These are phyloP conservation scores for Claviceps sp. DNA, from an alignment of 2,329 filamentous ascomycete genomes.

Conservation along the genomic window DNA sequence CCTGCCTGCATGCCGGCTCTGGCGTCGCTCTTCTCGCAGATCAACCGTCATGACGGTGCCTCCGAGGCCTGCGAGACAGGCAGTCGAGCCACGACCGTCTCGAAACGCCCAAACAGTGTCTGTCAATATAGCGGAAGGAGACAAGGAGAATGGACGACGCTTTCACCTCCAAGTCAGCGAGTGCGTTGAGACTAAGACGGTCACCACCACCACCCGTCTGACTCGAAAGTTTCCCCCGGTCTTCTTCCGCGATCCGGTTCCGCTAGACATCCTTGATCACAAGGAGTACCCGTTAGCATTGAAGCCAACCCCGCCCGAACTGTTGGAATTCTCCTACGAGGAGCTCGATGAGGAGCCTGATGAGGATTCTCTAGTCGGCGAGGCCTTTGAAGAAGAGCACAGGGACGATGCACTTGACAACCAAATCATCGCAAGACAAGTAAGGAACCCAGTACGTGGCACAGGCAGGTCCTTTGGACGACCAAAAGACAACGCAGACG, in stretches of 20 bases:
- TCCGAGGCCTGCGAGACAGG: constrained; percentile 21
- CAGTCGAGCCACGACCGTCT: constrained; percentile 22
- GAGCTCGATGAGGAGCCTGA: constrained; percentile 22
- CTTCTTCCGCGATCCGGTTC: constrained; percentile 58
- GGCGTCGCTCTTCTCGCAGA: constrained; percentile 3
- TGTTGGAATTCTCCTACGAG: constrained; percentile 66
- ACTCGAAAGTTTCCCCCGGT: constrained; percentile 77
- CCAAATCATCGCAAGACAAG: neutral
- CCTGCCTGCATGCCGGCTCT: constrained; percentile 8
- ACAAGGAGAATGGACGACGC: constrained; percentile 20
- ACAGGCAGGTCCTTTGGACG: neutral
- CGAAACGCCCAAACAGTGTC: constrained; percentile 28
- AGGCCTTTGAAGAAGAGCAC: constrained; percentile 14
- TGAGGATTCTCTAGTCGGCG: constrained; percentile 10
- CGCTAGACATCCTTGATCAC: constrained; percentile 60
- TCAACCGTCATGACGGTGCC: constrained; percentile 24
- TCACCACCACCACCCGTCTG: constrained; percentile 88
- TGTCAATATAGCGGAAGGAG: constrained; percentile 32
- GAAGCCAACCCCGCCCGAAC: constrained; percentile 65
- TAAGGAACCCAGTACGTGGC: constrained; percentile 12
- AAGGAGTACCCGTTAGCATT: constrained; percentile 84
- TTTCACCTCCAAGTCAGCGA: constrained; percentile 48
- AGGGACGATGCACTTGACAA: constrained; percentile 7
- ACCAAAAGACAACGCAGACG: neutral
- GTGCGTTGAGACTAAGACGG: constrained; percentile 54